Evolutionary conservation across 2,329 filamentous ascomycete species (phyloP), one percentile per base, ranked within the genome.

Genomic region (Aureobasidium uvarum): DNA sequence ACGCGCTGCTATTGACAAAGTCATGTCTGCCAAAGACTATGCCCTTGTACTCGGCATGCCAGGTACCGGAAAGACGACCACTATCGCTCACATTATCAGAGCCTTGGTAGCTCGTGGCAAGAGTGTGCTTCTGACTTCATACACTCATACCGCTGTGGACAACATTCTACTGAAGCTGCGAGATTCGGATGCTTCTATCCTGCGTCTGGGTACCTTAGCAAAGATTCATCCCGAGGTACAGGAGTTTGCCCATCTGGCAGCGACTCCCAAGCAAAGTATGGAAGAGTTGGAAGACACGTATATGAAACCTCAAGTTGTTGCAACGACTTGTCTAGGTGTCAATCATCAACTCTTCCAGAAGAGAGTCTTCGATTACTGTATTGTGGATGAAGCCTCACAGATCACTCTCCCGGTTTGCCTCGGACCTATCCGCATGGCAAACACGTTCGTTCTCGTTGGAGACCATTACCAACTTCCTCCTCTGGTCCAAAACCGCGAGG

Each of bases 31-130:
- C 3, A 86, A 90, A 70, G 93, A 99, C 78, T 99, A 98, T 76
- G 94, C 95, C 8, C 83, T 99, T n/a, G 93, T 99, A 14, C 85
- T 99, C 23, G 95, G 95, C 33, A 99, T 99, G 95, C 95, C 95
- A 1, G 95, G 95, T 8, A 99, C 95, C 0, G 95, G 95, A 66
- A 99, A 99, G 77, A 99, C 95, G 2, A 99, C 95, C 0, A 99
- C 95, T 0, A 98, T 99, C 72, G 92, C 94, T 5, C 93, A 98
- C 74, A 97, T 99, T 70, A 98, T 99, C 72, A 88, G 91, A 51
- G 91, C 94, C 0, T 82, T 99, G 36, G 89, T 95, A 5, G 87
- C 89, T 0, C 91, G 96, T 75, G 90, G 92, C 13, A 98, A 98
- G 78, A 96, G 90, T 65, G 92, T 99, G 16, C 81, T 99, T 7